Percentiles rank a stretch among this genome's conserved stretches.
Conservation (phyloP, 345 rosid species). For the Odontarrhena argentea region DNA sequence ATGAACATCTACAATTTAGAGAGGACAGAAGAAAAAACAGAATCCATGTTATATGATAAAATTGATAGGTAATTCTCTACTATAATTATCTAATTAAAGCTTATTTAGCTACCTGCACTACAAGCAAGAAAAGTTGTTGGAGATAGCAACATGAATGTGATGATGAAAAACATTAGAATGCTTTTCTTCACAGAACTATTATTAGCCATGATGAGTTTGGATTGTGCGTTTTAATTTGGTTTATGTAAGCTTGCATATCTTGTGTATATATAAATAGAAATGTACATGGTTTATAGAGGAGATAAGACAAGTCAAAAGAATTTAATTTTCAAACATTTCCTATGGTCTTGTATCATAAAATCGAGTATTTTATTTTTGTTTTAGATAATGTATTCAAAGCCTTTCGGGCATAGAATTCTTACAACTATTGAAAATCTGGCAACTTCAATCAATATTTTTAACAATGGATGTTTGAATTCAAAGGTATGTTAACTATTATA, state of each 20-base stretch:
- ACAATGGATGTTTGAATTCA: slow-evolving; percentile 17
- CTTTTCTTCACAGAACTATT: not conserved
- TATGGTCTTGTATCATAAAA: not conserved
- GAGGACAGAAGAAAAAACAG: not conserved
- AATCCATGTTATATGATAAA: not conserved
- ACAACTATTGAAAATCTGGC: not conserved
- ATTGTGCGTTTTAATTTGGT: not conserved
- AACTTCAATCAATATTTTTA: not conserved
- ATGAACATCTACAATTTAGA: not conserved
- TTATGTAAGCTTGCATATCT: not conserved
- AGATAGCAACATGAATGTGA: not conserved
- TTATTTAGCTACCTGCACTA: not conserved
- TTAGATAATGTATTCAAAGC: slow-evolving; percentile 13
- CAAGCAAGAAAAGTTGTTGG: slow-evolving; percentile 9
- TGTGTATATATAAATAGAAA: slow-evolving; percentile 7
- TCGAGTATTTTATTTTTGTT: not conserved
- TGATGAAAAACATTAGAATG: not conserved
- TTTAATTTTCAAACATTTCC: not conserved
- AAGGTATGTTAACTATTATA: slow-evolving; percentile 2
- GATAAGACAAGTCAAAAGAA: not conserved
- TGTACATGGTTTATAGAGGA: not conserved
- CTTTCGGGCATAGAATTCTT: not conserved
- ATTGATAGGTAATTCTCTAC: not conserved
- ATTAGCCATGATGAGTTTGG: not conserved
- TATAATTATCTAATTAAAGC: not conserved